Evolutionary conservation across 805 yeast species (phyloP).

Genomic region (Myxozyma nipponensis): DNA sequence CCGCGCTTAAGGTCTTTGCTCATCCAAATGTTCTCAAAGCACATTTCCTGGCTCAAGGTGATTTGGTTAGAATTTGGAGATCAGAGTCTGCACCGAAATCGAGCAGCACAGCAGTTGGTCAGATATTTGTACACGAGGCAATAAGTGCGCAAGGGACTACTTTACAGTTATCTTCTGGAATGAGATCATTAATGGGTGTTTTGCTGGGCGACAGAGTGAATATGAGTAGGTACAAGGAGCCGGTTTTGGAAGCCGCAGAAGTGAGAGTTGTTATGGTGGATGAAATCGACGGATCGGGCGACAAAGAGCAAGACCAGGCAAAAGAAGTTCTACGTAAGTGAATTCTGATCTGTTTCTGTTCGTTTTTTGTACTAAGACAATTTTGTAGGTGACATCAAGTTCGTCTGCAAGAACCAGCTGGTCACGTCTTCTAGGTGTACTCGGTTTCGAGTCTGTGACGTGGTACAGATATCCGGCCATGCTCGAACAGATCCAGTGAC

Average conservation of each 20-base stretch:
- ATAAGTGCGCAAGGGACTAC: slow-evolving; percentile 7
- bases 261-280: slow-evolving; percentile 38
- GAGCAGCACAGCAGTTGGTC: slow-evolving; percentile 9
- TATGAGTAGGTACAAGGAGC: slow-evolving; percentile 50
- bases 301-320: slow-evolving; percentile 1
- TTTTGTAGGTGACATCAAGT: slow-evolving; percentile 39
- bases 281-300: slow-evolving; percentile 27
- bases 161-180: slow-evolving; percentile 31
- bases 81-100: slow-evolving; percentile 1
- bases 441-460: slow-evolving; percentile 33
- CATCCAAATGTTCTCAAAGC: slow-evolving; percentile 11
- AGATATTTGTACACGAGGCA: slow-evolving; percentile 8
- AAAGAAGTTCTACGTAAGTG: background rate
- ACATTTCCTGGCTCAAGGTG: slow-evolving; percentile 11
- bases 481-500: slow-evolving; percentile 8
- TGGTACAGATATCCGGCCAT: slow-evolving; percentile 11
- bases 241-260: slow-evolving; percentile 42
- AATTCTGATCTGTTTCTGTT: background rate
- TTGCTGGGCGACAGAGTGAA: slow-evolving; percentile 51
- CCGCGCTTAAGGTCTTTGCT: slow-evolving; percentile 8
- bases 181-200: slow-evolving; percentile 44
- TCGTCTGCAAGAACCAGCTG: slow-evolving; percentile 46
- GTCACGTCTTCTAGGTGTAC: slow-evolving; percentile 51
- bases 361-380: background rate
- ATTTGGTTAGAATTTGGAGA: slow-evolving; percentile 18